These are phyloP conservation scores for Russula foetens DNA, from an alignment of 768 basidiomycete genomes.

Conservation along the genomic window DNA sequence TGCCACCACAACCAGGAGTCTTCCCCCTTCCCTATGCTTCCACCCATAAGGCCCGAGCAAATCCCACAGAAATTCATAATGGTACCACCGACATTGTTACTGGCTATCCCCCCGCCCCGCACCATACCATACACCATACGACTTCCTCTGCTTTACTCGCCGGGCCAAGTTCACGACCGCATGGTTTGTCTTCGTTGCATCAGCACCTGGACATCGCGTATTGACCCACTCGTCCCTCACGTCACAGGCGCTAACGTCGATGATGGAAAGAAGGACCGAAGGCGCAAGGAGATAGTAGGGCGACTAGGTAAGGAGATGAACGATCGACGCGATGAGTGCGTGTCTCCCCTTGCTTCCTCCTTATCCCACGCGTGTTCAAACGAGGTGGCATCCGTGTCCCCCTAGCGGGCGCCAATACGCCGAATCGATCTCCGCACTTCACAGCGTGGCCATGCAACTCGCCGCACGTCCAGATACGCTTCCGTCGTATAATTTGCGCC, in stretches of 20 bases:
- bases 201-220: not conserved
- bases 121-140: slow-evolving; percentile 35
- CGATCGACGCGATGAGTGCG: slow-evolving; percentile 72
- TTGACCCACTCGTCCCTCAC: not conserved
- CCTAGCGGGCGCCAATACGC: slow-evolving; percentile 50
- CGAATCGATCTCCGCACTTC: slow-evolving; percentile 55
- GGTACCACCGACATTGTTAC: slow-evolving; percentile 26
- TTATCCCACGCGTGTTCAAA: slow-evolving; percentile 7
- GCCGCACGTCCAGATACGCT: slow-evolving; percentile 60
- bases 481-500: slow-evolving; percentile 57
- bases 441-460: slow-evolving; percentile 50
- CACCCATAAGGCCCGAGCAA: slow-evolving; percentile 34
- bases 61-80: slow-evolving; percentile 21
- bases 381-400: slow-evolving; percentile 4
- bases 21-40: slow-evolving; percentile 54
- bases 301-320: slow-evolving; percentile 65
- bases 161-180: slow-evolving; percentile 7
- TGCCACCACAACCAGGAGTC: slow-evolving; percentile 66
- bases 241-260: slow-evolving; percentile 26
- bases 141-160: slow-evolving; percentile 36
- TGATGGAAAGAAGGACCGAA: slow-evolving; percentile 53
- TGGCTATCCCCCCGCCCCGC: slow-evolving; percentile 33
- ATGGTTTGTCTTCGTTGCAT: slow-evolving; percentile 3
- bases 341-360: slow-evolving; percentile 16
- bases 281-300: slow-evolving; percentile 59